Evolutionary conservation across 495 filamentous ascomycete genomes (phyloP).

Genomic region (Penicillium soppii): DNA sequence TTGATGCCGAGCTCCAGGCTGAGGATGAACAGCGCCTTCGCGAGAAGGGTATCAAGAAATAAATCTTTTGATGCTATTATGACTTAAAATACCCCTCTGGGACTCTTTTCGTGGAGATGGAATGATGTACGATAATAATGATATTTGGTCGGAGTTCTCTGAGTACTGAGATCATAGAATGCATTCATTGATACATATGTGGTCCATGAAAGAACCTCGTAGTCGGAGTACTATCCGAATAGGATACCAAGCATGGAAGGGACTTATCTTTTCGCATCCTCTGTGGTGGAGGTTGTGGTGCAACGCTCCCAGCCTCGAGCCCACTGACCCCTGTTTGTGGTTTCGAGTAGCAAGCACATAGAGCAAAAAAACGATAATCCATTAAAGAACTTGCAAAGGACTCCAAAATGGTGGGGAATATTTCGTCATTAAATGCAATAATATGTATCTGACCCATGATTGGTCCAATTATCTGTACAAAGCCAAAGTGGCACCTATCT

Average conservation of each 20-base stretch:
- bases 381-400: too few species aligned
- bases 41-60: constrained; percentile 58
- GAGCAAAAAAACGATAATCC: too few species aligned
- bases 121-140: constrained; percentile 24
- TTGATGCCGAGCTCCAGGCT: constrained; percentile 65
- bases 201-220: too few species aligned
- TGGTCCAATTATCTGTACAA: not conserved
- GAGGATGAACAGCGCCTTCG: constrained; percentile 67
- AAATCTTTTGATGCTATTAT: constrained; percentile 18
- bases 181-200: constrained; percentile 2
- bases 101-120: not conserved
- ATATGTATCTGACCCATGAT: not conserved
- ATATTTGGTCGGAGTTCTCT: constrained; percentile 5
- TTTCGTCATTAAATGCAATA: not conserved
- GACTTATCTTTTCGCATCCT: too few species aligned
- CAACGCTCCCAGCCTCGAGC: too few species aligned
- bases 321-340: too few species aligned
- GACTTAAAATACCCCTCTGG: constrained; percentile 5
- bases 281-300: too few species aligned
- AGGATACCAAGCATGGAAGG: too few species aligned
- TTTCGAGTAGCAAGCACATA: too few species aligned
- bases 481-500: not conserved
- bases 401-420: too few species aligned
- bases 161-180: constrained; percentile 1
- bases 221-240: too few species aligned